Base-by-base conservation (phyloP, 495 filamentous ascomycete species). In the Viridothelium virens region DNA sequence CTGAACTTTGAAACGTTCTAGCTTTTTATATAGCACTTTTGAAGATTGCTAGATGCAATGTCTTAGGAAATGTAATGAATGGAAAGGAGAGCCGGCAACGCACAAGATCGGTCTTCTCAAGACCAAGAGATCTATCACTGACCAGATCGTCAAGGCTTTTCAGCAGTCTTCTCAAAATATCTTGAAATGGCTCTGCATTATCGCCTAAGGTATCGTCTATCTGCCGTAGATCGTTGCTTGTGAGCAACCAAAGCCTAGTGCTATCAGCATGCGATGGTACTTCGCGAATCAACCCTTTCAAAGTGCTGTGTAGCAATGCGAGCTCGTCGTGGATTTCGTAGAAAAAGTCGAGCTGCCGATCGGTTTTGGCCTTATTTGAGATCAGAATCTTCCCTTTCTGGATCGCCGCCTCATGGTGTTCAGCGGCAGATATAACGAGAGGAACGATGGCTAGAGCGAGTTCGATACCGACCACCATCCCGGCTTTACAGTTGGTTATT, bases 391-490 rank as follows among this genome's bases (percentile, higher is more conserved):
- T 56, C 14, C 31, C 31, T 34, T 11, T 63, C 3, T 16, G 36
- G 14, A 14, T 36, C 36, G 18, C 61, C 36, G 1, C 41, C 48
- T 66, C 64, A 37, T 16, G 18, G 53, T 64, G 48, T 62, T 66
- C 33, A 14, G 50, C 50, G 25, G 64, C 64, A 18, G 47, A 63
- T 31, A 66, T 66, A 38, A 66, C 18, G 1, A 66, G 25, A 36
- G 64, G 64, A 1, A 66, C 1, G 33, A 66, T 41, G 11, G 64
- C 64, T 1, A 66, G 64, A 1, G 31, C 64, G 14, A 66, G 48
- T 38, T 66, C 64, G 16, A 66, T 36, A 11, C 64, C 64, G 18
- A 14, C 41, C 25, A 41, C 18, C 18, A 18, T 33, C 11, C 41
- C 14, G 14, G 1, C 41, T 7, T 7, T 44, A 44, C 14, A 14